phyloP scores from a whole-genome alignment of 164 flowering plant species.

The Saururus chinensis region DNA sequence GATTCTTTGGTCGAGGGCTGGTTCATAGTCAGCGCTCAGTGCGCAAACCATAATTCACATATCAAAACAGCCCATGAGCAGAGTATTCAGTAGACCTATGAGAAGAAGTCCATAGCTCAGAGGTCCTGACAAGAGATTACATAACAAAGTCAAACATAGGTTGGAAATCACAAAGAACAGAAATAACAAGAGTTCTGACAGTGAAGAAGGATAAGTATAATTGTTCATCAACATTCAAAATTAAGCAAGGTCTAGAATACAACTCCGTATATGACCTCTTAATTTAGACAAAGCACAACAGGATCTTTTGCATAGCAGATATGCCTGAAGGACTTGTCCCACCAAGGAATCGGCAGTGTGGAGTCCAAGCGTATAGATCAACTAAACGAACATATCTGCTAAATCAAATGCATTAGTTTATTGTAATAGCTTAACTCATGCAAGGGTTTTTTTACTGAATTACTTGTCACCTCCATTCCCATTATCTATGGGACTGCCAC shows the following conservation, averaged over 20 bases:
- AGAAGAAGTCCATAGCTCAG: not conserved
- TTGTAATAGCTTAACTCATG: too few species aligned
- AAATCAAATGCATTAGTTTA: too few species aligned
- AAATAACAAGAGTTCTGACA: too few species aligned
- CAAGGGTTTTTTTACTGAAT: not conserved
- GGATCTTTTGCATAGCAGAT: not conserved
- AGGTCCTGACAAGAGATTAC: too few species aligned
- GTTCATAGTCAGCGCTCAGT: conserved; percentile 33
- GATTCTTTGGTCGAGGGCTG: conserved; percentile 43
- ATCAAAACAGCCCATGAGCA: not conserved
- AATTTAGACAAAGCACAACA: not conserved
- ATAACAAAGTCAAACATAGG: too few species aligned
- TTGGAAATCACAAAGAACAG: too few species aligned
- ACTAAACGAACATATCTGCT: conserved; percentile 84
- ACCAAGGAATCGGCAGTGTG: conserved; percentile 83
- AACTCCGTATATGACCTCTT: not conserved
- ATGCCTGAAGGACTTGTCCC: conserved; percentile 88
- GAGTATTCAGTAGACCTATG: not conserved
- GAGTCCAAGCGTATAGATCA: conserved; percentile 87
- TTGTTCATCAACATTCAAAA: too few species aligned
- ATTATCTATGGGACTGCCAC: conserved; percentile 36
- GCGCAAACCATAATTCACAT: conserved; percentile 27
- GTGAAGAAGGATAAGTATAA: too few species aligned
- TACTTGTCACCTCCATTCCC: conserved; percentile 74
- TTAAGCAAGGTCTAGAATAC: too few species aligned